Conservation (phyloP, 2,329 filamentous ascomycete genomes). For the Alternaria ventricosa region DNA sequence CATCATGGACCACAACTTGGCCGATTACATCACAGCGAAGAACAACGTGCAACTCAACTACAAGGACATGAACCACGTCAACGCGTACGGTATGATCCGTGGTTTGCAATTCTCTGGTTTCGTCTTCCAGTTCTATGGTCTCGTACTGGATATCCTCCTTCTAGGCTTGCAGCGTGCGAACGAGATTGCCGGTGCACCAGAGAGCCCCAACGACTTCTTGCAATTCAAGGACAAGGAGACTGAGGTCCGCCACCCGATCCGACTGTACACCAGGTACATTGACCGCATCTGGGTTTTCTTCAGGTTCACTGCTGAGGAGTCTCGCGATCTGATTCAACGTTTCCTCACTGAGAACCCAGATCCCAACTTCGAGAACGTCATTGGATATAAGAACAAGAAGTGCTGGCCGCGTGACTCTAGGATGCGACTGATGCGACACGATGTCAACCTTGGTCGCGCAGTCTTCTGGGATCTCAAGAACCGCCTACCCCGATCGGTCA, state of each 20-base stretch:
- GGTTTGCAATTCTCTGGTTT: constrained; percentile 98
- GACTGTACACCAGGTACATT: constrained; percentile 96
- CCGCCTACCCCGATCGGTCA: constrained; percentile 88
- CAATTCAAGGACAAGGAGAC: constrained; percentile 95
- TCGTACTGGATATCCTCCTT: constrained; percentile 91
- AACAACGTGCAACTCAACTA: constrained; percentile 99
- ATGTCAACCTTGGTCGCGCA: constrained; percentile 95
- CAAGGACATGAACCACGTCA: constrained; percentile 99
- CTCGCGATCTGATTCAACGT: constrained; percentile 91
- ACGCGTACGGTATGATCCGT: constrained; percentile 97
- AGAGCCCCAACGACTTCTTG: constrained; percentile 94
- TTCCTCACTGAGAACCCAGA: constrained; percentile 98
- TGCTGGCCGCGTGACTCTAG: constrained; percentile 98
- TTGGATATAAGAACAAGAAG: constrained; percentile 99
- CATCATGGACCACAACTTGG: constrained; percentile 99
- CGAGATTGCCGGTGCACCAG: constrained; percentile 93
- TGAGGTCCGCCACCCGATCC: constrained; percentile 91
- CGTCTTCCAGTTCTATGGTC: constrained; percentile 97
- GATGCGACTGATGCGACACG: constrained; percentile 98
- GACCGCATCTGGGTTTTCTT: constrained; percentile 99
- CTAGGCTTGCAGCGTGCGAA: constrained; percentile 95
- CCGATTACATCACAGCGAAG: constrained; percentile 98
- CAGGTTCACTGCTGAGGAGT: constrained; percentile 91
- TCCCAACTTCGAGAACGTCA: constrained; percentile 98
- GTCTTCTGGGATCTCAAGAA: constrained; percentile 99